phyloP scores from a whole-genome alignment of 1,284 basidiomycete species.

The Puccinia novopanici region DNA sequence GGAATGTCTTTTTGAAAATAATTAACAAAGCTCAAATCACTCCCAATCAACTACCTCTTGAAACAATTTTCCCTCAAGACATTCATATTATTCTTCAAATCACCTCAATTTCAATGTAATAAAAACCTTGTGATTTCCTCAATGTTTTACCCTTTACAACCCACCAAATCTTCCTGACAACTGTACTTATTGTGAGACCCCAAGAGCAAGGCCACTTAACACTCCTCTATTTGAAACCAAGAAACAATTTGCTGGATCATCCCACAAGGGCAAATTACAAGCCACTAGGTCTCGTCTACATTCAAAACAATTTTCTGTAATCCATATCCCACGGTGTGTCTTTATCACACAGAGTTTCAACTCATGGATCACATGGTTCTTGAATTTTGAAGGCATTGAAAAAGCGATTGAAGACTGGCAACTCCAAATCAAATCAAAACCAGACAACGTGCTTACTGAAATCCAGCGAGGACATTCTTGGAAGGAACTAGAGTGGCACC shows the following conservation, averaged over 20 bases:
- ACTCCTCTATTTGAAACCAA: background rate
- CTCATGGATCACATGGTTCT: constrained; percentile 8
- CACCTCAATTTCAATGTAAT: too few relatives aligned
- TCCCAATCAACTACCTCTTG: background rate
- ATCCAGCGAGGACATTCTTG: too few relatives aligned
- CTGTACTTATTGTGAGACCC: background rate
- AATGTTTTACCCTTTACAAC: background rate
- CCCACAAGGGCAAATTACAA: background rate
- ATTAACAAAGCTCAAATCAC: background rate
- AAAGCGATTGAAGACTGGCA: constrained; percentile 1
- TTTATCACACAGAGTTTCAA: background rate
- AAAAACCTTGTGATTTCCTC: too few relatives aligned
- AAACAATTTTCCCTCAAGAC: too few relatives aligned
- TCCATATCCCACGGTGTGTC: background rate
- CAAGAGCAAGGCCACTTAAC: background rate
- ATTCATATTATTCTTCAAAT: too few relatives aligned
- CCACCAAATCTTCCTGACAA: background rate
- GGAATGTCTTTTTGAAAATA: background rate
- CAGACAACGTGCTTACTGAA: background rate
- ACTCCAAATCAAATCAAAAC: background rate
- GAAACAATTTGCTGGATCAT: background rate
- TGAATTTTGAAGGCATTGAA: background rate
- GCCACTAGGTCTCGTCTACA: too few relatives aligned
- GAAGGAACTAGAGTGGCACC: background rate
- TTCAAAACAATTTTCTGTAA: background rate